phyloP scores from a whole-genome alignment of 2,329 filamentous ascomycete species.

The Aureobasidium sp. region DNA sequence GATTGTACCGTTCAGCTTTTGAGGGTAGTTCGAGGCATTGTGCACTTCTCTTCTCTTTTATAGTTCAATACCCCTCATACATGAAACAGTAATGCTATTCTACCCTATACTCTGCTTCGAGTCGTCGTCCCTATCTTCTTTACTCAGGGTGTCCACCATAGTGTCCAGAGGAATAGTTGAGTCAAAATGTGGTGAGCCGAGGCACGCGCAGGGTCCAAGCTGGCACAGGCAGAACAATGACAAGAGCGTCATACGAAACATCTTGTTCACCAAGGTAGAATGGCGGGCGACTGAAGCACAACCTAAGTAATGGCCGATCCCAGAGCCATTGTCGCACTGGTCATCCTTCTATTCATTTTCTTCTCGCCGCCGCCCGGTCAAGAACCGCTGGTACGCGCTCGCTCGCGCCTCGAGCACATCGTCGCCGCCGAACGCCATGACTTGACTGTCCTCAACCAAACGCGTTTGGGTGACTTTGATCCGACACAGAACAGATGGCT shows the following conservation, averaged over 20 bases:
- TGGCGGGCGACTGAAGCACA: conserved; percentile 1
- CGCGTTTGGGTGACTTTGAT: conserved; percentile 46
- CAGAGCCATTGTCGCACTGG: conserved; percentile 40
- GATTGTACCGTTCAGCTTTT: background rate
- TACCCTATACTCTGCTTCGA: background rate
- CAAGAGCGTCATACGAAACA: background rate
- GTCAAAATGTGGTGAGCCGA: background rate
- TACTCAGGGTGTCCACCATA: too few relatives aligned
- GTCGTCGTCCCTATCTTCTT: too few relatives aligned
- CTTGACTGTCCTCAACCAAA: conserved; percentile 42
- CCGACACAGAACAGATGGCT: conserved; percentile 37
- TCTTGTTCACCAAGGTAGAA: conserved; percentile 7
- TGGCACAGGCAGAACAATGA: background rate
- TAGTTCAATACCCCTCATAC: conserved; percentile 13
- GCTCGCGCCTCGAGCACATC: conserved; percentile 40
- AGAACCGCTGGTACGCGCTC: conserved; percentile 32
- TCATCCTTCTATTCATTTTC: conserved; percentile 47
- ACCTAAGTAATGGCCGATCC: conserved; percentile 29
- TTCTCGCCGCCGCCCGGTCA: conserved; percentile 38
- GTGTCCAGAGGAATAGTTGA: too few relatives aligned
- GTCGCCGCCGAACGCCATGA: conserved; percentile 44
- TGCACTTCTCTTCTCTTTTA: conserved; percentile 6
- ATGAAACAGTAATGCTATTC: conserved; percentile 3
- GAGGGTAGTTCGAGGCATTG: background rate
- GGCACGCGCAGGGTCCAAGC: background rate